phyloP scores from a whole-genome alignment of 257 asterid genomes.

The Solanum neorickii region DNA sequence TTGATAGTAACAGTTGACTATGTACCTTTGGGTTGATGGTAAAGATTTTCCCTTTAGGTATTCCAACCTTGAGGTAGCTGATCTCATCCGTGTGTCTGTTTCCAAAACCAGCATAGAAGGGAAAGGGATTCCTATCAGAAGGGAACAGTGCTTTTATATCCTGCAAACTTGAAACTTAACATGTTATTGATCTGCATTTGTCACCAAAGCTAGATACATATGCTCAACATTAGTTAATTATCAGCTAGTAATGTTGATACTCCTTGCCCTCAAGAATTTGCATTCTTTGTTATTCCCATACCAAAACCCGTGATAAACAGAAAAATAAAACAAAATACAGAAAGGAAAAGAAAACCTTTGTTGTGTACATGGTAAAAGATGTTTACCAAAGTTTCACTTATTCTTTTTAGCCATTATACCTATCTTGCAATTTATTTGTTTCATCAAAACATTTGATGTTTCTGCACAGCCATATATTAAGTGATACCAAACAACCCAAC shows the following conservation, averaged over 20 bases:
- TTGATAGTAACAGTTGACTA: not conserved
- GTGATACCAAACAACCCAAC: not conserved
- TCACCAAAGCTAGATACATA: not conserved
- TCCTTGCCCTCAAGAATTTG: not conserved
- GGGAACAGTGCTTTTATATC: conserved; percentile 71
- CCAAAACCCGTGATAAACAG: not conserved
- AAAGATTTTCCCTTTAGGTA: conserved; percentile 67
- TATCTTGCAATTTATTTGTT: not conserved
- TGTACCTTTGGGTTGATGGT: conserved; percentile 77
- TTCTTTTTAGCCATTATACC: not conserved
- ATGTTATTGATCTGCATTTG: not conserved
- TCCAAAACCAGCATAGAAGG: conserved; percentile 84
- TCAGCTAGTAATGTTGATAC: not conserved
- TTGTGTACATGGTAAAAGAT: not conserved
- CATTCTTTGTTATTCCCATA: not conserved
- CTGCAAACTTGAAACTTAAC: not conserved
- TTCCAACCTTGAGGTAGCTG: conserved; percentile 78
- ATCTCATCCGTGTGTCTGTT: conserved; percentile 77
- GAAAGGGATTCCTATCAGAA: conserved; percentile 59
- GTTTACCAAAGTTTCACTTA: not conserved
- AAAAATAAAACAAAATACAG: not conserved
- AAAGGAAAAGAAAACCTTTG: not conserved
- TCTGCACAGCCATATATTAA: not conserved
- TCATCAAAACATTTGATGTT: not conserved
- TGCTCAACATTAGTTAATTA: not conserved